Base-by-base conservation (phyloP, 345 rosid genomes). In the Aquilaria sinensis region DNA sequence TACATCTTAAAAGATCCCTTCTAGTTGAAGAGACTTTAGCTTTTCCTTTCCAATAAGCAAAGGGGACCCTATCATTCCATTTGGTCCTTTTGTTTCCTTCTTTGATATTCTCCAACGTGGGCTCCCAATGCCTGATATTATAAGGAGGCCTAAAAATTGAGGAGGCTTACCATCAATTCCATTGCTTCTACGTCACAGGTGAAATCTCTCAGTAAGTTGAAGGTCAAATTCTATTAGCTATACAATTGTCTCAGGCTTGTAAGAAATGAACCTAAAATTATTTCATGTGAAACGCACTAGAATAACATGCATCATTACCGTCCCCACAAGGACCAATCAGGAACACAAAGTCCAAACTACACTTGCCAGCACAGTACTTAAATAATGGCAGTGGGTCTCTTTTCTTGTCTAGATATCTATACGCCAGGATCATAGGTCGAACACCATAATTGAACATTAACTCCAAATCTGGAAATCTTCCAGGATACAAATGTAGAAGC, bases 361-460 rank as follows among this genome's bases (percentile, higher is more conserved):
- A 59, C 53, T 68, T 67, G 46, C 78, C 72, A 0, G 77, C 75
- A 6, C 82, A 74, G 37, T 81, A 86, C 10, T 83, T 74, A 71
- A 86, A 86, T 64, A 83, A 56, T 3, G 72, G 75, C 1, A 88
- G 88, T 2, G 61, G 70, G 53, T 65, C 47, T 2, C 56, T 53
- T 37, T 73, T 69, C 12, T 61, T 51, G 15, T 15, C 70, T 31
- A 37, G 30, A 3, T 73, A 64, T 23, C 13, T 49, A 46, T 15
- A 58, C 77, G 37, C 74, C 72, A 58, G 64, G 7, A 84, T 9
- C 30, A 76, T 77, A 0, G 92, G 90, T 57, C 75, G 66, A 64
- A 85, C 88, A 56, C 75, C 69, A 15, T 85, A 80, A 74, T 80
- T 80, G 31, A 88, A 84, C 90, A 88, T 83, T n/a, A 88, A 70